Base-by-base conservation (phyloP, 2,329 filamentous ascomycete genomes). In the Beauveria brongniartii region DNA sequence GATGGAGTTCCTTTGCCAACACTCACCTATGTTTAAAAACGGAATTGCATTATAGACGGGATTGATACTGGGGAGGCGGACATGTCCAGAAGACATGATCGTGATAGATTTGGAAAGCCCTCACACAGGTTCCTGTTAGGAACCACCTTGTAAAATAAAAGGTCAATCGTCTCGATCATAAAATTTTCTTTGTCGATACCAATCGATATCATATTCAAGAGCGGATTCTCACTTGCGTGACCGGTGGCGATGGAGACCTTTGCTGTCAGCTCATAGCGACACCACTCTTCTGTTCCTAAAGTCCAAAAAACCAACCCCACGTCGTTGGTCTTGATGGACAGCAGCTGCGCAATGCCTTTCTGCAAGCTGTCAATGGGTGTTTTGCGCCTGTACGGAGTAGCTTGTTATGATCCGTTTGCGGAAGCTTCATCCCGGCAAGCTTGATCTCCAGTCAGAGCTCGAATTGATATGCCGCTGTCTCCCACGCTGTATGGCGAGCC, bases 71-170 rank as follows among this genome's bases (percentile, higher is more conserved):
- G 47, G 55, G 64, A 62, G 51, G 52, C 61, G 71, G 67, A 68
- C 68, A 67, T 68, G 65, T 67, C 64, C 66, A 70, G 68, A 67
- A 63, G 65, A 68, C 67, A 70, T 70, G 69, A 66, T 69, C 71
- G 67, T 71, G 67, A 71, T 72, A 69, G 69, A 73, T 67, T 69
- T 71, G 69, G 68, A 67, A 68, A 68, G 66, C 67, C 69, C 68
- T 64, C 67, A 68, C 44, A 68, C 52, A 46, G 59, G 66, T 69
- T 70, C 65, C 69, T 69, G 67, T 65, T 66, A 64, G 69, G 69
- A 71, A 73, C 67, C 66, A 67, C 72, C 69, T 72, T 75, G 74
- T 75, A 75, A 75, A 75, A 74, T 75, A 74, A 75, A 75, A 74
- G 57, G 71, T 74, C 72, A 72, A 72, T 72, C 70, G 71, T 72